These are phyloP conservation scores for Chaetomium cochliodes DNA, from an alignment of 495 filamentous ascomycete species.

Conservation along the genomic window DNA sequence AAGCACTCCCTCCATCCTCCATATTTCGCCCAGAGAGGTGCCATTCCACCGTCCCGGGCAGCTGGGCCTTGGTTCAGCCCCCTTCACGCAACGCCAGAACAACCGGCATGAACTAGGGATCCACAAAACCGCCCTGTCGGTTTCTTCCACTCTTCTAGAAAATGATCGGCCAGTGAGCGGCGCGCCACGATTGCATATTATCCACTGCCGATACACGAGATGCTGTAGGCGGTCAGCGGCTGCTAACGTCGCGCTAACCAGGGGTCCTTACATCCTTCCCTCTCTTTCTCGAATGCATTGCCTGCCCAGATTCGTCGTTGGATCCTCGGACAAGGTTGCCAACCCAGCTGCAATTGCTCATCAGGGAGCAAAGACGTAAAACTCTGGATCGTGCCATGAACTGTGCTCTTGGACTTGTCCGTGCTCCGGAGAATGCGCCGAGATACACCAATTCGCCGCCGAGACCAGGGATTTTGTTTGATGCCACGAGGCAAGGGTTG, in stretches of 20 bases:
- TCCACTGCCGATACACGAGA: slow-evolving; percentile 8
- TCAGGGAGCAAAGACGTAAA: background rate
- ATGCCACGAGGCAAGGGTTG: background rate
- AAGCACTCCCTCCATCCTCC: background rate
- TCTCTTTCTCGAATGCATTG: background rate
- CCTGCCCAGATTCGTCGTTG: background rate
- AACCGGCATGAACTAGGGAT: background rate
- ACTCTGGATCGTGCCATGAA: background rate
- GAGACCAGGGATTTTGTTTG: background rate
- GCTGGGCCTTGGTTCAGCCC: background rate
- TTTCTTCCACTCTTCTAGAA: slow-evolving; percentile 6
- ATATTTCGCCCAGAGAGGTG: background rate
- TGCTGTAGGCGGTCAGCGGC: slow-evolving; percentile 23
- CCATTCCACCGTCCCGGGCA: background rate
- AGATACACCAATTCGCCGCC: slow-evolving; percentile 10
- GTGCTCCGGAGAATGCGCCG: slow-evolving; percentile 8
- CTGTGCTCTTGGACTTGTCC: slow-evolving; percentile 3
- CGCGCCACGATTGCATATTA: background rate
- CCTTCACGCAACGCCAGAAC: background rate
- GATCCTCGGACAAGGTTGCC: no score
- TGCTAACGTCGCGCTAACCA: slow-evolving; percentile 20
- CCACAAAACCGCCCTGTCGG: slow-evolving; percentile 1
- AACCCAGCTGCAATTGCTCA: no score
- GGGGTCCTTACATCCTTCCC: slow-evolving; percentile 19
- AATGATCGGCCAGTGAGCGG: slow-evolving; percentile 5